Conservation (phyloP, 495 filamentous ascomycete species). For the Penicillium turbatum region DNA sequence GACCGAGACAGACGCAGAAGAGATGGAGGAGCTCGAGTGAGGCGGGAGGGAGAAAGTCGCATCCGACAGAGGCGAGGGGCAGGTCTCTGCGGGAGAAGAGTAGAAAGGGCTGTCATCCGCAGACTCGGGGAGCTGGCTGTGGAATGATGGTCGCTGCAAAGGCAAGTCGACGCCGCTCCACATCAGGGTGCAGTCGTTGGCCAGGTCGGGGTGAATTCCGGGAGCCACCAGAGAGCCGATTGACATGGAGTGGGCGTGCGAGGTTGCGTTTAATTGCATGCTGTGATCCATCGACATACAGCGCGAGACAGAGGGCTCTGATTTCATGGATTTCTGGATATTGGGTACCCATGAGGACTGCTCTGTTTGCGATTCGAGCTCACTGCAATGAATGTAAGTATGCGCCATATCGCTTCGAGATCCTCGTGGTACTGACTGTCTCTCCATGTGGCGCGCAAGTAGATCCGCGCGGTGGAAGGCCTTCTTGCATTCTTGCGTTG, state of each 20-base stretch:
- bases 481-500: conserved; percentile 64
- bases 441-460: conserved; percentile 71
- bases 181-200: conserved; percentile 33
- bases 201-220: conserved; percentile 40
- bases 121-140: conserved; percentile 36
- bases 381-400: conserved; percentile 23
- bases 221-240: conserved; percentile 42
- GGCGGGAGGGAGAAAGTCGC: conserved; percentile 36
- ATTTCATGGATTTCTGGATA: conserved; percentile 16
- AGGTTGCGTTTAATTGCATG: conserved; percentile 26
- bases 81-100: conserved; percentile 41
- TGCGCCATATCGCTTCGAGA: background rate
- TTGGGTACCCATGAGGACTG: conserved; percentile 32
- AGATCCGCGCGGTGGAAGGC: conserved; percentile 79
- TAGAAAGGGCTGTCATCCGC: conserved; percentile 42
- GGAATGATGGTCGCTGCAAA: conserved; percentile 32
- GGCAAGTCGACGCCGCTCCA: conserved; percentile 40
- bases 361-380: conserved; percentile 40
- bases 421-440: conserved; percentile 59
- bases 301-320: conserved; percentile 27
- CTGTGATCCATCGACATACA: conserved; percentile 26
- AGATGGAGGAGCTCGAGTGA: conserved; percentile 36
- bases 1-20: conserved; percentile 31
- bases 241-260: conserved; percentile 40
- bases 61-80: conserved; percentile 42